Base-by-base conservation (phyloP, 2,329 filamentous ascomycete species). In the Apiospora malaysiana region DNA sequence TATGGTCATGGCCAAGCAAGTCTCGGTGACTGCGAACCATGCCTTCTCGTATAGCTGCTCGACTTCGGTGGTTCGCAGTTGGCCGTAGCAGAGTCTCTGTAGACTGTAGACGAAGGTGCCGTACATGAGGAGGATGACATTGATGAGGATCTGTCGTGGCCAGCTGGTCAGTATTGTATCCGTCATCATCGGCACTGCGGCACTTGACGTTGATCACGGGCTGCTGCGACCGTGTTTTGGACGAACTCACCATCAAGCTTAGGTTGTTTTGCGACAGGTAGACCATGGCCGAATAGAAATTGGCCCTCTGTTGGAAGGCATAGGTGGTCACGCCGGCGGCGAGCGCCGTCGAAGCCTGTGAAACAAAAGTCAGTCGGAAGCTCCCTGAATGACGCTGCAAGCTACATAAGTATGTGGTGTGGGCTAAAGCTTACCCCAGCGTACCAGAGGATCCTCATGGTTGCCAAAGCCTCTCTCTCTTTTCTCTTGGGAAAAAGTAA, bases 21-120 rank as follows among this genome's bases (percentile, higher is more conserved):
- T 99, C 84, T 99, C 96, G 66, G 95, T 97, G 51, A 98, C 93
- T 49, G 96, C 95, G 79, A 98, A 98, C 97, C 97, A 99, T 68
- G 93, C 95, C 82, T 95, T 95, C 82, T 99, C 96, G 79, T 97
- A 98, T 18, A 99, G 89, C 81, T 98, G 95, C 82, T 99, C 97
- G 77, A 96, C 93, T 85, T 99, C 96, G 84, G 97, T 94, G 37
- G 94, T 92, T 75, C 97, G 94, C 27, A 99, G 89, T 23, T 90
- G 91, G 72, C 96, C 96, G 79, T 95, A 99, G 79, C 97, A 94
- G 69, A 98, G 85, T 77, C 94, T 91, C 80, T 98, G 96, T 23
- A 99, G 88, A 72, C 91, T 93, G 82, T 95, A 97, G 73, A 98
- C 90, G 76, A 97, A 88, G 76, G 90, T 91, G 74, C 91, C 91